Base-by-base conservation (phyloP, 2,329 filamentous ascomycete species). In the Triangularia verruculosa region DNA sequence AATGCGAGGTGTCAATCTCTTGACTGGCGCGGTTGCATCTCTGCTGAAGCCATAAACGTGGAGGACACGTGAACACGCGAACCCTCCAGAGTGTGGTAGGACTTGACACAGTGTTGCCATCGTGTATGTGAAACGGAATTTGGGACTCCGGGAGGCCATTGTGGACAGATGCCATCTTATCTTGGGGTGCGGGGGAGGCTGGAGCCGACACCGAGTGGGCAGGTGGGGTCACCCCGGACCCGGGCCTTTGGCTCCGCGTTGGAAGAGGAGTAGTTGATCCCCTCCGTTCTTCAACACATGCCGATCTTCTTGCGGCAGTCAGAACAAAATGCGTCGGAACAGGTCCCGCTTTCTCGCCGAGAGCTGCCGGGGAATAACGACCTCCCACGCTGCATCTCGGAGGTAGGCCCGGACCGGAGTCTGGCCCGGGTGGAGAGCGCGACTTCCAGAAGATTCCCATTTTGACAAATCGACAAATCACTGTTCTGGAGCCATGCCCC, bases 401-500 rank as follows among this genome's bases (percentile, higher is more conserved):
- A 47, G n/a, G 11, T 20, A 17, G n/a, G n/a, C 39, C 39, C 39
- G 39, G 20, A 9, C 39, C 20, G 39, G 39, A n/a, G n/a, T n/a
- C n/a, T n/a, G 39, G 6, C 5, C 11, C n/a, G 4, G n/a, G 39
- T 47, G 39, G 39, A 47, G 39, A 47, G 39, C 9, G 30, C 53
- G 57, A 53, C 61, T 67, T 67, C 64, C 61, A 53, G 66, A 67
- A 67, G 43, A 55, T 67, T 67, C 66, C 64, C 61, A 51, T 32
- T 63, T n/a, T 67, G 61, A 66, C 66, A 67, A 67, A 67, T 67
- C 52, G 53, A 57, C 51, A 54, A 27, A 25, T 54, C 51, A n/a
- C 11, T 22, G 22, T 17, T 20, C 39, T 20, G 17, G 4, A 47
- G 39, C 39, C n/a, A 30, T n/a, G 54, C 60, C 53, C 63, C 60